These are phyloP conservation scores for Xylariaceae sp. DNA, from an alignment of 2,329 filamentous ascomycete species.

Conservation along the genomic window DNA sequence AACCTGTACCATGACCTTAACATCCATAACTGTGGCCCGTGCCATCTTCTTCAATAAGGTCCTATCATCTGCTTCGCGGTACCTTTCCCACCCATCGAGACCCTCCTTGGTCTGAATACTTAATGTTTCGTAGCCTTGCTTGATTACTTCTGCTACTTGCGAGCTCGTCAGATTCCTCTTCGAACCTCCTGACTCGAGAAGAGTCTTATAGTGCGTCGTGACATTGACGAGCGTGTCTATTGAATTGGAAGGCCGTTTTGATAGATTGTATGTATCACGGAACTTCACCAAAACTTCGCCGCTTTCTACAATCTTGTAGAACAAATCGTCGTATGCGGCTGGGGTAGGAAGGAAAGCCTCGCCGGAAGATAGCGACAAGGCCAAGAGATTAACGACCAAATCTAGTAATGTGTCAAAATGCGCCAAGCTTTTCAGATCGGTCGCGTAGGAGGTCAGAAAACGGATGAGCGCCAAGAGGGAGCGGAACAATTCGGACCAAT, in stretches of 20 bases:
- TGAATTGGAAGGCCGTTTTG: slow-evolving; percentile 56
- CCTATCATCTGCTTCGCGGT: slow-evolving; percentile 81
- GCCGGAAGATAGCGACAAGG: slow-evolving; percentile 76
- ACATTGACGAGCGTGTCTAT: slow-evolving; percentile 82
- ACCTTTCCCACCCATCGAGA: slow-evolving; percentile 78
- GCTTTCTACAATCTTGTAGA: slow-evolving; percentile 96
- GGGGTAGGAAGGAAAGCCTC: slow-evolving; percentile 88
- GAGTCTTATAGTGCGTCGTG: slow-evolving; percentile 77
- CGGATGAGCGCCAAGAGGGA: slow-evolving; percentile 80
- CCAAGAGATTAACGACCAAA: slow-evolving; percentile 74
- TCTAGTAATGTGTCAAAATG: slow-evolving; percentile 71
- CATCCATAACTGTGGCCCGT: slow-evolving; percentile 64
- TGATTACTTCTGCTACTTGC: slow-evolving; percentile 87
- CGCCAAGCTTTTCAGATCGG: slow-evolving; percentile 64
- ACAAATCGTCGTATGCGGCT: slow-evolving; percentile 87
- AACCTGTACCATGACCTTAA: slow-evolving; percentile 46
- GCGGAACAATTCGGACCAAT: slow-evolving; percentile 95
- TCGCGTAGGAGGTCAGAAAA: slow-evolving; percentile 81
- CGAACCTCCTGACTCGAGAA: slow-evolving; percentile 47
- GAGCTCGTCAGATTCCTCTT: slow-evolving; percentile 63
- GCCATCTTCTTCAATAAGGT: slow-evolving; percentile 81
- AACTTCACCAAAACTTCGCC: slow-evolving; percentile 80
- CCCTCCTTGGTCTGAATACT: slow-evolving; percentile 87
- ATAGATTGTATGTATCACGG: slow-evolving; percentile 65
- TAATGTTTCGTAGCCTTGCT: slow-evolving; percentile 91